These are phyloP conservation scores for Hydrangea macrophylla DNA, from an alignment of 148 eudicot genomes.

Conservation along the genomic window DNA sequence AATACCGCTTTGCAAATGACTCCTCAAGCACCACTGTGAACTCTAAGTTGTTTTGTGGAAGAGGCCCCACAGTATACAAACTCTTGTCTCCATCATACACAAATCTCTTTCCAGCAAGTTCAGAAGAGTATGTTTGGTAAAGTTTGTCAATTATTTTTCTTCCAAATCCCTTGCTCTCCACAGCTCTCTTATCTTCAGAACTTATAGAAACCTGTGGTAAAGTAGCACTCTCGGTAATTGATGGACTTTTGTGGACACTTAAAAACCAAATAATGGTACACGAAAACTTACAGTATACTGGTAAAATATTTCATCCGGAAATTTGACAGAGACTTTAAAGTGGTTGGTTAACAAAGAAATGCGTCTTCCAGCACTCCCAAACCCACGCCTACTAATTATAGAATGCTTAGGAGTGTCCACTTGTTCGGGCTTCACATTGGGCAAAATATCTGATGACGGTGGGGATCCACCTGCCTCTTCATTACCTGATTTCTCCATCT, in stretches of 20 bases:
- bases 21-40: slow-evolving; percentile 61
- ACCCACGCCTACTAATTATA: slow-evolving; percentile 60
- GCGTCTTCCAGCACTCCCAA: slow-evolving; percentile 58
- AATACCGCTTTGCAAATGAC: slow-evolving; percentile 52
- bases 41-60: slow-evolving; percentile 46
- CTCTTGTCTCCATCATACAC: slow-evolving; percentile 76
- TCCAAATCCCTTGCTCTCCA: slow-evolving; percentile 54
- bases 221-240: no score
- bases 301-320: slow-evolving; percentile 48
- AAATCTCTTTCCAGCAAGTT: slow-evolving; percentile 46
- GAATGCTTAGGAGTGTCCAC: slow-evolving; percentile 38
- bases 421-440: slow-evolving; percentile 26
- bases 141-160: slow-evolving; percentile 57
- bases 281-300: slow-evolving; percentile 59
- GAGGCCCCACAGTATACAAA: slow-evolving; percentile 69
- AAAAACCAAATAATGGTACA: not conserved
- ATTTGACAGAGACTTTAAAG: slow-evolving; percentile 56
- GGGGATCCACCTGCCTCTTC: slow-evolving; percentile 28
- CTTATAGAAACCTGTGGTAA: slow-evolving; percentile 61
- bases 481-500: slow-evolving; percentile 38
- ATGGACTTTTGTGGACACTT: not conserved
- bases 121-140: slow-evolving; percentile 41
- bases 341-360: slow-evolving; percentile 62
- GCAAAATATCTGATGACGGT: slow-evolving; percentile 37
- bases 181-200: slow-evolving; percentile 41